Percentiles rank a stretch among this genome's conserved stretches.
Evolutionary conservation across 2,329 filamentous ascomycete genomes (phyloP).

Genomic region (Colletotrichum cereale): DNA sequence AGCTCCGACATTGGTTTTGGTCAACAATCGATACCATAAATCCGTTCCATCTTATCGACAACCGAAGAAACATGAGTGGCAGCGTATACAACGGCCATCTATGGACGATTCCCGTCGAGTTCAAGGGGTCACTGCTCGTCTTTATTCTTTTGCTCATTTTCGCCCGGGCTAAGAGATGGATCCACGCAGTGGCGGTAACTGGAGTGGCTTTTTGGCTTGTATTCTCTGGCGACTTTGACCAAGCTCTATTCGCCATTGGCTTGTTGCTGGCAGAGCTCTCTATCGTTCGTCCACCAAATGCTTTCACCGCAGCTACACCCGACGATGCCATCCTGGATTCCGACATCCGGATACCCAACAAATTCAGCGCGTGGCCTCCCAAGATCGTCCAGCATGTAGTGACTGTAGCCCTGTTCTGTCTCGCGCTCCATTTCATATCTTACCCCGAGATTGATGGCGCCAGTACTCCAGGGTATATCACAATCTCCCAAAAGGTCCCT

Average conservation of each 20-base stretch:
- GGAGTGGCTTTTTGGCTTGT: conserved; percentile 55
- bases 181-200: conserved; percentile 56
- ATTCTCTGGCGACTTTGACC: conserved; percentile 21
- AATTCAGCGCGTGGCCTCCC: not conserved
- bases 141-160: conserved; percentile 67
- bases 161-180: conserved; percentile 54
- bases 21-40: conserved; percentile 45
- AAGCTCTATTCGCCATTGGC: conserved; percentile 50
- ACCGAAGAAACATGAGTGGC: conserved; percentile 19
- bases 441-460: conserved; percentile 2
- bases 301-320: conserved; percentile 44
- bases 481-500: not conserved
- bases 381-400: not conserved
- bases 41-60: conserved; percentile 33
- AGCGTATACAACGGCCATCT: conserved; percentile 67
- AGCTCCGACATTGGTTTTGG: conserved; percentile 60
- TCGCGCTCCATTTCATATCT: conserved; percentile 12
- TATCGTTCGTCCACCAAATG: conserved; percentile 60
- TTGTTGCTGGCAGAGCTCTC: conserved; percentile 68
- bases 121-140: conserved; percentile 67
- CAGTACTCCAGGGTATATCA: conserved; percentile 2
- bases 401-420: conserved; percentile 5
- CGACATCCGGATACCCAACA: not conserved
- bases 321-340: conserved; percentile 29
- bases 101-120: conserved; percentile 74